A percentile compares a stretch with the other conserved stretches of the same genome.
Evolutionary conservation across 257 asterid species (phyloP).

Genomic region (Jaltomata sinuosa): DNA sequence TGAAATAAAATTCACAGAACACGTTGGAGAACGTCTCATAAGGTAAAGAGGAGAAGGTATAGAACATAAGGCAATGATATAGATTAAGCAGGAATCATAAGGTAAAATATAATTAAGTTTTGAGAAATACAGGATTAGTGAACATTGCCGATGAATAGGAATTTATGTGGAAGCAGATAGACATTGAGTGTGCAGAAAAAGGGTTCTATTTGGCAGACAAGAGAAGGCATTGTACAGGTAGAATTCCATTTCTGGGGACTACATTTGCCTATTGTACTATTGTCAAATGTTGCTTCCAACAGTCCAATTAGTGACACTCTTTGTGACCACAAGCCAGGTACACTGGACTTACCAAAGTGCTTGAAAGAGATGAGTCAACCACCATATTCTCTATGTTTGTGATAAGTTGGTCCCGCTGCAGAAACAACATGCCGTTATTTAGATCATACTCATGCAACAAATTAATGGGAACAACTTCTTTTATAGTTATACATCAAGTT

Average conservation of each 20-base stretch:
- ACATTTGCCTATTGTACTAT: neutral
- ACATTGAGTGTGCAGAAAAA: neutral
- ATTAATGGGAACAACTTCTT: neutral
- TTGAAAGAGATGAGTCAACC: neutral
- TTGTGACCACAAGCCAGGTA: neutral
- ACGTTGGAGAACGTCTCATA: neutral
- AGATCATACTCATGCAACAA: neutral
- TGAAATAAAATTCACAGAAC: neutral
- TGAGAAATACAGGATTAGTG: neutral
- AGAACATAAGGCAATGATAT: neutral
- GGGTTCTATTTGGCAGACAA: neutral
- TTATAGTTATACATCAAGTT: neutral
- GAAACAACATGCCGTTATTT: neutral
- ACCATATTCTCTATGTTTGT: neutral
- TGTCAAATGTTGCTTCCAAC: neutral
- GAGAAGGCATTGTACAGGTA: neutral
- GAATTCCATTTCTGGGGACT: neutral
- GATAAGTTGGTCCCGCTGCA: neutral
- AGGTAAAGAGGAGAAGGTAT: neutral
- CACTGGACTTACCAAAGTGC: neutral
- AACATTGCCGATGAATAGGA: neutral
- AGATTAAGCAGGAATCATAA: neutral
- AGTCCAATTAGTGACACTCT: neutral
- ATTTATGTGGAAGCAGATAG: neutral
- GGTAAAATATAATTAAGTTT: neutral